Base-by-base conservation (phyloP, 768 basidiomycete species). In the Xerocomus brunneocitrinus region DNA sequence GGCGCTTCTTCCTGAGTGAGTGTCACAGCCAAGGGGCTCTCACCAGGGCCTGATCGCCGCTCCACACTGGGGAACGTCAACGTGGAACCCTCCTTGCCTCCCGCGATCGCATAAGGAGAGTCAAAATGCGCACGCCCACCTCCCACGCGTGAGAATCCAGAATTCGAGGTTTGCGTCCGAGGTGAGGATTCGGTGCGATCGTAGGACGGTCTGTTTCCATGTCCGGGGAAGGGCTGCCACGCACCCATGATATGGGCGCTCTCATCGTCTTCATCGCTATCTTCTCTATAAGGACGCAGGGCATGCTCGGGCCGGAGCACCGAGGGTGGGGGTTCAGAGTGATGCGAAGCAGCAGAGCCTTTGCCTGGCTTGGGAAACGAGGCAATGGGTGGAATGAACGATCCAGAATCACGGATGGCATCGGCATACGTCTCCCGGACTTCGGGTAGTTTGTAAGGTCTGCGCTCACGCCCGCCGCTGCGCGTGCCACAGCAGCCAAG, bases 231-330 rank as follows among this genome's bases (percentile, higher is more conserved):
- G 28, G 85, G 82, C 58, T 87, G 84, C 91, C 92, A 95, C n/a
- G 95, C 91, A 39, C 85, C 87, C 91, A 98, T 95, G 64, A 98
- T 97, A 58, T 77, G 88, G 12, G 90, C 87, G 16, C 75, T 77
- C 50, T 73, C 77, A 58, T 89, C 89, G 52, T 69, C 67, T 60
- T 87, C 87, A 55, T 91, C 89, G 58, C 79, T 86, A 40, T 91
- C 87, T 62, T 91, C 87, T 58, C 77, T 78, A 65, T 89, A 90
- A 28, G 87, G 89, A 43, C 79, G 77, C 56, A 84, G 75, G 4
- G 85, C 88, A 44, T 90, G 87, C 59, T 92, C 90, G 0, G 90
- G 91, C 35, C 83, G 81, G 57, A 91, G 75, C 5, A 90, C 88
- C 22, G 80, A 86, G 13, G 84, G 80, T 12, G 83, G 87, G 8